phyloP scores from a whole-genome alignment of 78 protist species.

The Planoprotostelium fungivorum region DNA sequence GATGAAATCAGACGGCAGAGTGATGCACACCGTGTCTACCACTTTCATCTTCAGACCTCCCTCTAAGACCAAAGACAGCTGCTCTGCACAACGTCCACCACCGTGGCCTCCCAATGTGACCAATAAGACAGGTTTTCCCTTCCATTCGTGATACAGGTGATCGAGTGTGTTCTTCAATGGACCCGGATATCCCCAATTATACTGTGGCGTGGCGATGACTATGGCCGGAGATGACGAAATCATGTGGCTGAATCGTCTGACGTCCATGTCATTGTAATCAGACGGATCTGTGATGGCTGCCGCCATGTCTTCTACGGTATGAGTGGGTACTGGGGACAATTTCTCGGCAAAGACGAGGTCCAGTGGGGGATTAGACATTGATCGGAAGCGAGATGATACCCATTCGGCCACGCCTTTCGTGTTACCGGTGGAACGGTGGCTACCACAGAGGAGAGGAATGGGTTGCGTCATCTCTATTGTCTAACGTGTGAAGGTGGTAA shows the following conservation, averaged over 20 bases:
- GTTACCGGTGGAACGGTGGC: not conserved
- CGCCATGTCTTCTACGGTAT: not conserved
- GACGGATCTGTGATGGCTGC: not conserved
- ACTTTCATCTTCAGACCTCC: not conserved
- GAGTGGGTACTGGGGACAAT: not conserved
- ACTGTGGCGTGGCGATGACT: not conserved
- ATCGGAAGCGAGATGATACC: not conserved
- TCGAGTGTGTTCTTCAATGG: not conserved
- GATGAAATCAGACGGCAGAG: not conserved
- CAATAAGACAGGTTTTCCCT: not conserved
- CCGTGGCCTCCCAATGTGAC: not conserved
- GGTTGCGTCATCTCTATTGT: not conserved
- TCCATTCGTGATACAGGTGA: not conserved
- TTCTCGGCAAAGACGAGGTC: not conserved
- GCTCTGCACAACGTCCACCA: not conserved
- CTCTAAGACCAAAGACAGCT: not conserved
- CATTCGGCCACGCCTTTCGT: not conserved
- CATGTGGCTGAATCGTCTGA: not conserved
- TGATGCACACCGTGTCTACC: not conserved
- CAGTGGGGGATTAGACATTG: not conserved
- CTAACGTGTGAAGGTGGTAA: too few species aligned
- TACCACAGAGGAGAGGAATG: not conserved
- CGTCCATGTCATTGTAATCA: not conserved
- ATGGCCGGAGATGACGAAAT: not conserved
- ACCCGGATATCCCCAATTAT: not conserved